Base-by-base conservation (phyloP, 2,329 filamentous ascomycete species). In the Calonectria pseudoturangicola region DNA sequence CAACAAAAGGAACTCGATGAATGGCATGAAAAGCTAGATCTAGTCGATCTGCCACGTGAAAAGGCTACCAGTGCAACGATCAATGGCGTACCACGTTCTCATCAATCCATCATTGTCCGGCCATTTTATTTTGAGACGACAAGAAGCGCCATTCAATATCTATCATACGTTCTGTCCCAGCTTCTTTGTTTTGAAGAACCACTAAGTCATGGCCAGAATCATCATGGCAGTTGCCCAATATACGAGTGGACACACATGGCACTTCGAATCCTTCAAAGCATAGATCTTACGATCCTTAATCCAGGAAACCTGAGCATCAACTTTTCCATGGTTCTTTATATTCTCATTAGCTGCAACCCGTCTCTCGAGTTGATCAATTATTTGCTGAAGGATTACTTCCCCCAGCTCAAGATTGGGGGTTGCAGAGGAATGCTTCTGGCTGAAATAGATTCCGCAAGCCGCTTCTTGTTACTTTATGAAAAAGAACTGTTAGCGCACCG, bases 1-100 rank as follows among this genome's bases (percentile, higher is more conserved):
- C 56, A 62, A 45, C 56, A 62, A 62, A 41, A 62, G 45, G 56
- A 62, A 21, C 56, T 62, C 28, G 56, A 62, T 27, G 56, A 45
- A 13, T 62, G 56, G 56, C 56, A 62, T 30, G 36, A 62, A 4
- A 41, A 28, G 2, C 15, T 45, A 15, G 56, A 62, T 15, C 25
- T 21, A 16, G 36, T n/a, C 36, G 36, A n/a, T 8, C n/a, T 43
- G 15, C 56, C 56, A 18, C 36, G 36, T 9, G 56, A 62, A 27
- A 62, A 62, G 12, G 39, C 16, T 3, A 62, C 56, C 6, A 62
- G 56, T 18, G 56, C 6, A 28, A 45, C 56, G 2, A 45, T 62
- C 39, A 45, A 62, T 21, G 56, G 56, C 25, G 12, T 9, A 8
- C 28, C 56, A 4, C 18, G 3, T 7, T 45, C 36, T 15, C 9